Conservation (phyloP, 2,329 filamentous ascomycete genomes). For the Volutella citrinella region DNA sequence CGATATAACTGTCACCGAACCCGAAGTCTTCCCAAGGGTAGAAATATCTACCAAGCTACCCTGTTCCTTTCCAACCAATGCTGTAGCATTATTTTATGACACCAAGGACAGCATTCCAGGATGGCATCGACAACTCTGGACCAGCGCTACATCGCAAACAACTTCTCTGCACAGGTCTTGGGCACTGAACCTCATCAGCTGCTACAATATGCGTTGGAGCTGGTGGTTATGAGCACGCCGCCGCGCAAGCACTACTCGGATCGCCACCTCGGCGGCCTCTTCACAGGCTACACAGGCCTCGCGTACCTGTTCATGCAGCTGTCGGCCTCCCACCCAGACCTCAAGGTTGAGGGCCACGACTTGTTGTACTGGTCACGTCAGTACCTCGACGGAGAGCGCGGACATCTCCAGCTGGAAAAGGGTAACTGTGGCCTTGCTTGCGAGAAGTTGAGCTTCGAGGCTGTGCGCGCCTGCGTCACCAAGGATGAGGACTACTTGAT, state of each 20-base stretch:
- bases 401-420: conserved; percentile 33
- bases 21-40: no score
- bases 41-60: no score
- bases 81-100: no score
- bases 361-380: conserved; percentile 43
- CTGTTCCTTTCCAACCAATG: no score
- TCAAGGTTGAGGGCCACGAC: conserved; percentile 40
- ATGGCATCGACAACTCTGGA: no score
- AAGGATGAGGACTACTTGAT: conserved; percentile 36
- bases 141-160: conserved; percentile 33
- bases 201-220: conserved; percentile 33
- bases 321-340: conserved; percentile 39
- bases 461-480: conserved; percentile 43
- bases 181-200: conserved; percentile 25
- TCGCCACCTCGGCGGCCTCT: conserved; percentile 44
- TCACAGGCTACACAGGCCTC: conserved; percentile 52
- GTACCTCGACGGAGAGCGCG: conserved; percentile 43
- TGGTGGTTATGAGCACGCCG: conserved; percentile 34
- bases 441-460: conserved; percentile 46
- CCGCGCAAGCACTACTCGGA: conserved; percentile 33
- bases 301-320: conserved; percentile 53
- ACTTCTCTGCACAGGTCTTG: conserved; percentile 29
- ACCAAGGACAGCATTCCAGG: no score
- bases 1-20: no score
- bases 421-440: conserved; percentile 47